Conservation (phyloP, 768 basidiomycete genomes). For the Sporobolomyces roseus region DNA sequence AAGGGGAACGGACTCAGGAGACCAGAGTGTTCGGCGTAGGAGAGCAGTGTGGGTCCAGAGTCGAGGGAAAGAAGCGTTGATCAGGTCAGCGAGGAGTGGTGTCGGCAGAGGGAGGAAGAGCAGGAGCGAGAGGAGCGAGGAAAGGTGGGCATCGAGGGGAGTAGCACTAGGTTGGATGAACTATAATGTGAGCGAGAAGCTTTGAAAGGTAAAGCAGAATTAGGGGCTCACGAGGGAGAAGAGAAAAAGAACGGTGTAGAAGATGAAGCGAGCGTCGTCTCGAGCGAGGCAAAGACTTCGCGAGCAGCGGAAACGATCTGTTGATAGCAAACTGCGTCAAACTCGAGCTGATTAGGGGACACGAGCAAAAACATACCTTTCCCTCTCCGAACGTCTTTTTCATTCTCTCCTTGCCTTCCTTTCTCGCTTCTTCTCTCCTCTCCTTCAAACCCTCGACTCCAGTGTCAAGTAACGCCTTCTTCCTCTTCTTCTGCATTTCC, state of each 20-base stretch:
- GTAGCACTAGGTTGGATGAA: conserved; percentile 14
- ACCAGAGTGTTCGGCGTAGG: conserved; percentile 39
- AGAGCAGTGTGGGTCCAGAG: conserved; percentile 39
- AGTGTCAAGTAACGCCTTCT: conserved; percentile 31
- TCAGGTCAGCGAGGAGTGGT: conserved; percentile 36
- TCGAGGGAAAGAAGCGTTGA: conserved; percentile 43
- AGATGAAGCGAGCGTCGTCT: conserved; percentile 33
- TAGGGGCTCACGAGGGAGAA: conserved; percentile 15
- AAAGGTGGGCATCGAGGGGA: conserved; percentile 39
- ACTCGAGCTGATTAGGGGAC: no score
- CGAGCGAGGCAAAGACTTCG: conserved; percentile 33
- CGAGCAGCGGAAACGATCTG: conserved; percentile 37
- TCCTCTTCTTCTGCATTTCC: conserved; percentile 22
- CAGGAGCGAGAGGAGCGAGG: conserved; percentile 35
- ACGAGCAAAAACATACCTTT: conserved; percentile 22
- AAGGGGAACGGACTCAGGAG: conserved; percentile 4
- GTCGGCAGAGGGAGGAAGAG: conserved; percentile 39
- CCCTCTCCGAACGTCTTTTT: conserved; percentile 41
- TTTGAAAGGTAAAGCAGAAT: background rate
- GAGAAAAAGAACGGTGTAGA: conserved; percentile 41
- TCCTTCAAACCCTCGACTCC: conserved; percentile 35
- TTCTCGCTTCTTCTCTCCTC: conserved; percentile 21
- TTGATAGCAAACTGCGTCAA: background rate
- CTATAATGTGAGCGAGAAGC: no score
- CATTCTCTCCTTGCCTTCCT: conserved; percentile 37